A percentile compares a stretch with the other conserved stretches of the same genome.
These are phyloP conservation scores for Neonothopanus nambi DNA, from an alignment of 1,284 basidiomycete species.

Conservation along the genomic window DNA sequence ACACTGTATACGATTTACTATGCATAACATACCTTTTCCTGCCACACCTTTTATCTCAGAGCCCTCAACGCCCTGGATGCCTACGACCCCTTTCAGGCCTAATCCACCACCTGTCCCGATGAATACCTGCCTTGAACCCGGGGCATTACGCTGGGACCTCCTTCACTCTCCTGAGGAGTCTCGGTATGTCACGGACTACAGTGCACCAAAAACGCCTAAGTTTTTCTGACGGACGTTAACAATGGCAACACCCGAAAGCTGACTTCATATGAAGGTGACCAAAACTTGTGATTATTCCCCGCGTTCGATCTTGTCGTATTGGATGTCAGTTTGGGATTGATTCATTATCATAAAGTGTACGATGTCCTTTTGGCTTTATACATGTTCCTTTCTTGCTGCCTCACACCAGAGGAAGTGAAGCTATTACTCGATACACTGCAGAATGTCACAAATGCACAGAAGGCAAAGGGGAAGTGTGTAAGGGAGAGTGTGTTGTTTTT, in stretches of 20 bases:
- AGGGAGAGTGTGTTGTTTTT: constrained; percentile 9
- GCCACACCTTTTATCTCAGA: constrained; percentile 6
- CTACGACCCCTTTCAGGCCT: constrained; percentile 6
- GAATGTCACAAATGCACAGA: constrained; percentile 10
- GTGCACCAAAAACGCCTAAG: constrained; percentile 7
- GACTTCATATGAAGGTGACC: not conserved
- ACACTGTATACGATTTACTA: not conserved
- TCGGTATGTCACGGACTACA: constrained; percentile 5
- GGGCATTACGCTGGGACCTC: not conserved
- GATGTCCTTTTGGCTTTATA: constrained; percentile 8
- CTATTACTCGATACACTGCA: constrained; percentile 12
- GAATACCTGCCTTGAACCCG: constrained; percentile 1
- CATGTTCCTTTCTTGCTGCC: constrained; percentile 5
- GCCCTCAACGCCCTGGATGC: too few relatives aligned
- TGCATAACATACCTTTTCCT: constrained; percentile 10
- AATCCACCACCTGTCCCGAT: constrained; percentile 11
- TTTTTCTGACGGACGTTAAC: constrained; percentile 5
- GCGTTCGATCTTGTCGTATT: too few relatives aligned
- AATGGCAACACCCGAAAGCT: constrained; percentile 3
- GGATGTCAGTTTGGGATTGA: constrained; percentile 3
- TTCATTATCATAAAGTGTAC: constrained; percentile 6
- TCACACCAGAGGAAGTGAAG: constrained; percentile 7
- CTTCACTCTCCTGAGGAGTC: constrained; percentile 5
- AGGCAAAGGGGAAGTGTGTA: constrained; percentile 9
- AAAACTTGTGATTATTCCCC: not conserved